phyloP scores from a whole-genome alignment of 2,329 filamentous ascomycete species.

The Fusarium sp. region DNA sequence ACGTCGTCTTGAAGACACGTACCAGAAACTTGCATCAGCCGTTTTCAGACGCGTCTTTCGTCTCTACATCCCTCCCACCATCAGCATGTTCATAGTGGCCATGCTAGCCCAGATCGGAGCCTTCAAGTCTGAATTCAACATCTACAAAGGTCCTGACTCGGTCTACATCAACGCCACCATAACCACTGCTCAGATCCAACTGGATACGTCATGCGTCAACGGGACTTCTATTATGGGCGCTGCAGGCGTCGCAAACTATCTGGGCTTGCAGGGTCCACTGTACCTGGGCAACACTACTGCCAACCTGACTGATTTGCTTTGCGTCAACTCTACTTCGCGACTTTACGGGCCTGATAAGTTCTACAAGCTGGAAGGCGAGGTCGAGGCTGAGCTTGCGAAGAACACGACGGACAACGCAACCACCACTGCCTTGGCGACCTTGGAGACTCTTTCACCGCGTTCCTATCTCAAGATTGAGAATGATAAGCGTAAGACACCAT shows the following conservation, averaged over 20 bases:
- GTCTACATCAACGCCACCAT: conserved; percentile 53
- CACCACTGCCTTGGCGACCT: not conserved
- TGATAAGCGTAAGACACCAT: not conserved
- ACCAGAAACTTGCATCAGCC: conserved; percentile 50
- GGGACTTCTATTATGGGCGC: conserved; percentile 42
- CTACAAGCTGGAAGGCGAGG: conserved; percentile 40
- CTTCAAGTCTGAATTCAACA: conserved; percentile 48
- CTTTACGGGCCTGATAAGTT: conserved; percentile 44
- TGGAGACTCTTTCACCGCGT: not conserved
- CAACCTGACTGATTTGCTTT: conserved; percentile 45
- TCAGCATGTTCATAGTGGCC: conserved; percentile 54
- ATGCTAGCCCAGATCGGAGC: conserved; percentile 51
- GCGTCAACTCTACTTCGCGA: conserved; percentile 46
- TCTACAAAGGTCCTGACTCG: conserved; percentile 52
- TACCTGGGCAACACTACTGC: conserved; percentile 47
- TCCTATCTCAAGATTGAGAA: conserved; percentile 4
- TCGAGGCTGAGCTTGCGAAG: conserved; percentile 24
- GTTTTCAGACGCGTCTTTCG: conserved; percentile 53
- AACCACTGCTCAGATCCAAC: conserved; percentile 32
- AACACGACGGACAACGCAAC: conserved; percentile 12
- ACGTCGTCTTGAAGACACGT: conserved; percentile 48
- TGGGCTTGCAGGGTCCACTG: conserved; percentile 42
- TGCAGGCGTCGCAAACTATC: conserved; percentile 42
- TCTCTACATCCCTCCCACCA: conserved; percentile 53
- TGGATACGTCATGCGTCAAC: conserved; percentile 42